phyloP scores from a whole-genome alignment of 176 grass and related monocot species.

The Lolium rigidum region DNA sequence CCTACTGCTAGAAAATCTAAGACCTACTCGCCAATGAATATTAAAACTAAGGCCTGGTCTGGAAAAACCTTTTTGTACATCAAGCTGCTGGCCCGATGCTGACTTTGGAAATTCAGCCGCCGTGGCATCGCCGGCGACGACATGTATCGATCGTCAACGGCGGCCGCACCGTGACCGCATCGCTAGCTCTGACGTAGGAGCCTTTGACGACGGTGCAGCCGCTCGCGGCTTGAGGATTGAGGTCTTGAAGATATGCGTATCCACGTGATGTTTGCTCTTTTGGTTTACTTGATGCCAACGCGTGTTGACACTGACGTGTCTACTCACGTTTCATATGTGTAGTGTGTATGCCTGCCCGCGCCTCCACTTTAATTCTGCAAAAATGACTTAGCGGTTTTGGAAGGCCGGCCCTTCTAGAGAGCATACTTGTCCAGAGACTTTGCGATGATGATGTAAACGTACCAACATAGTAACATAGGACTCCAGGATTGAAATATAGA shows the following conservation, averaged over 20 bases:
- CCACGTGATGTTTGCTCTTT: not conserved
- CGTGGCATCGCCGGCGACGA: conserved; percentile 22
- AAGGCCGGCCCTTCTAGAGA: not conserved
- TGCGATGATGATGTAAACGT: not conserved
- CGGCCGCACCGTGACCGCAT: not conserved
- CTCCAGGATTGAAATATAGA: not conserved
- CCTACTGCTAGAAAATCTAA: conserved; percentile 45
- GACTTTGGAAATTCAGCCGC: not conserved
- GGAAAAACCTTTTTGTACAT: not conserved
- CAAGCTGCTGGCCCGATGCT: not conserved
- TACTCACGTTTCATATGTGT: too few species aligned
- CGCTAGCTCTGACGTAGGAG: not conserved
- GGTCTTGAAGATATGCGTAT: not conserved
- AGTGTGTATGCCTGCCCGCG: not conserved
- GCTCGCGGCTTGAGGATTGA: not conserved
- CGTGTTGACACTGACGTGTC: not conserved
- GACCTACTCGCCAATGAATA: conserved; percentile 49
- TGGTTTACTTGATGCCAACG: not conserved
- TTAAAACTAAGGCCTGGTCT: conserved; percentile 21
- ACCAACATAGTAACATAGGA: not conserved
- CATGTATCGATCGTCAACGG: conserved; percentile 4
- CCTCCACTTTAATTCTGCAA: not conserved
- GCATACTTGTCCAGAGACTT: not conserved
- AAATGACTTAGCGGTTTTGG: not conserved
- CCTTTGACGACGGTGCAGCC: not conserved